phyloP scores from a whole-genome alignment of 495 filamentous ascomycete genomes.

The Ascodesmis nigricans region DNA sequence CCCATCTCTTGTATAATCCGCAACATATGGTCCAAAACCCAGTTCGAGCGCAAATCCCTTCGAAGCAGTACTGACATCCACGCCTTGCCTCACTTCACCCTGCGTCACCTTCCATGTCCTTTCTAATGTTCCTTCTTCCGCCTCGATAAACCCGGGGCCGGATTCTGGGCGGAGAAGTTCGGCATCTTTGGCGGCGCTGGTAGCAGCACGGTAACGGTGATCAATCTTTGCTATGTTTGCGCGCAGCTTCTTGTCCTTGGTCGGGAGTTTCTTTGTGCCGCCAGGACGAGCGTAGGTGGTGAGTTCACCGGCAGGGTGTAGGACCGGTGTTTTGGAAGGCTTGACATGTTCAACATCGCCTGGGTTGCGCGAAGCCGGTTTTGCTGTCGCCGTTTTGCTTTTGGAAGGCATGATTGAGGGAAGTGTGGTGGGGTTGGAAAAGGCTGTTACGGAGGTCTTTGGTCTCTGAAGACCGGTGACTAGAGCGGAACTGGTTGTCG shows the following conservation, averaged over 20 bases:
- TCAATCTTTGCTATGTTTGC: constrained; percentile 59
- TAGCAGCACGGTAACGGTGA: constrained; percentile 55
- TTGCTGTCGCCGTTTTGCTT: no score
- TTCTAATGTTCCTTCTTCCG: constrained; percentile 77
- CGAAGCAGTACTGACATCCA: constrained; percentile 64
- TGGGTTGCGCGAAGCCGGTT: no score
- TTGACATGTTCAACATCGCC: no score
- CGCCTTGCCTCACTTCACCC: constrained; percentile 53
- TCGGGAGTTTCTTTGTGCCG: no score
- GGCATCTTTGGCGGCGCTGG: constrained; percentile 68
- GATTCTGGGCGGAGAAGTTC: constrained; percentile 76
- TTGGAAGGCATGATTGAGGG: no score
- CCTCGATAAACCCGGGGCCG: constrained; percentile 62
- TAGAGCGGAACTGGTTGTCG: no score
- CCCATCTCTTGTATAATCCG: constrained; percentile 77
- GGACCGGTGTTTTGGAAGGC: no score
- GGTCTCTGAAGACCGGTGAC: no score
- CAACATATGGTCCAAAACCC: constrained; percentile 64
- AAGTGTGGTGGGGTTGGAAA: no score
- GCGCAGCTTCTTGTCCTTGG: constrained; percentile 79
- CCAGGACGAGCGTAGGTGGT: no score
- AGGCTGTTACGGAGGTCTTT: no score
- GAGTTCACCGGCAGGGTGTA: no score
- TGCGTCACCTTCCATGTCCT: constrained; percentile 80
- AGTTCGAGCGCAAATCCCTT: constrained; percentile 82